phyloP scores from a whole-genome alignment of 805 yeast species.

The Saccharomycopsis fibuligera region DNA sequence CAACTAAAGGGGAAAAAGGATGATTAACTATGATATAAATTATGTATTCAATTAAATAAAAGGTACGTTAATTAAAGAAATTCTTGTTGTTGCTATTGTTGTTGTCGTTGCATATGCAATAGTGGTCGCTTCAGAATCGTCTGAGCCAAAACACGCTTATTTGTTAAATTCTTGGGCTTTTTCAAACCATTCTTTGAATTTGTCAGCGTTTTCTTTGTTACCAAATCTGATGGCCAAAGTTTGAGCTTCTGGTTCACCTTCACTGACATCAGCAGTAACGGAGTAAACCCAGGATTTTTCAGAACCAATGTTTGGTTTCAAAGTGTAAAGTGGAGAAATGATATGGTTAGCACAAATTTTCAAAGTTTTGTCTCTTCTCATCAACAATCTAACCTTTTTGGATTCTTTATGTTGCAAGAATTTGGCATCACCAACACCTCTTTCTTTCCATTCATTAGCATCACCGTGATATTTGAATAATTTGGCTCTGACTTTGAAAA shows the following conservation, averaged over 20 bases:
- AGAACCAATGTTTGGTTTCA: conserved; percentile 91
- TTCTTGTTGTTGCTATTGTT: no score
- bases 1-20: no score
- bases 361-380: conserved; percentile 99
- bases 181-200: conserved; percentile 89
- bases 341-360: conserved; percentile 97
- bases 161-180: conserved; percentile 54
- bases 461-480: conserved; percentile 75
- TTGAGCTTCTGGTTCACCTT: conserved; percentile 93
- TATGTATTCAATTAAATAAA: no score
- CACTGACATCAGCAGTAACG: conserved; percentile 90
- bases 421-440: conserved; percentile 98
- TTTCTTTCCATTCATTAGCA: conserved; percentile 94
- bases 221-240: conserved; percentile 96
- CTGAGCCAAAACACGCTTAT: no score
- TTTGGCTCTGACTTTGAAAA: conserved; percentile 88
- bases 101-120: no score
- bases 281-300: conserved; percentile 98
- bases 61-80: no score
- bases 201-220: conserved; percentile 86
- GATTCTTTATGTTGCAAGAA: conserved; percentile 83
- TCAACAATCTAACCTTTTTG: conserved; percentile 80
- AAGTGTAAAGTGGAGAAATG: conserved; percentile 71
- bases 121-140: no score
- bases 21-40: no score